Evolutionary conservation across 2,329 filamentous ascomycete species (phyloP).

Genomic region (Plectosphaerella cucumerina): DNA sequence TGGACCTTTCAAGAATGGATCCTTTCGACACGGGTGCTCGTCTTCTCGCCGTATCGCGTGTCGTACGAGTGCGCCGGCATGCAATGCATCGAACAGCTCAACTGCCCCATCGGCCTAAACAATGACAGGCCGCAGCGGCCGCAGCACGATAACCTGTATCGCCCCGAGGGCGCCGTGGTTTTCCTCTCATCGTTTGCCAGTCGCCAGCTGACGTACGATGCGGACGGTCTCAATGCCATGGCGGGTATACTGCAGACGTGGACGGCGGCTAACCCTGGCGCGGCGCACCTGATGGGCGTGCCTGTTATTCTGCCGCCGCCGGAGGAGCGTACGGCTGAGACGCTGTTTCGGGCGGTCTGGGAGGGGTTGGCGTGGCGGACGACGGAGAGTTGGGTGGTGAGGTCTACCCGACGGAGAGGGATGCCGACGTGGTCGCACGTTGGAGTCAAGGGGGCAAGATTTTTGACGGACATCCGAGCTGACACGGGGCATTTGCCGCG

Average conservation of each 20-base stretch:
- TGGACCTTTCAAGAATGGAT: conserved; percentile 37
- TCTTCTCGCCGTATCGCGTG: conserved; percentile 34
- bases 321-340: not conserved
- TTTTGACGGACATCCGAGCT: not conserved
- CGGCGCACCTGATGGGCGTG: not conserved
- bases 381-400: not conserved
- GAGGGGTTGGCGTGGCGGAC: not conserved
- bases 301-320: not conserved
- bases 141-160: not conserved
- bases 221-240: not conserved
- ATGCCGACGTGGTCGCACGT: not conserved
- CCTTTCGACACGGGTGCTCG: conserved; percentile 28
- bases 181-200: not conserved
- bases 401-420: not conserved
- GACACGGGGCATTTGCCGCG: not conserved
- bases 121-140: not conserved
- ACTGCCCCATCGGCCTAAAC: not conserved
- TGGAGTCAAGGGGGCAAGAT: not conserved
- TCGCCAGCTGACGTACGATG: not conserved
- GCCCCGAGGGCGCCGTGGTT: not conserved
- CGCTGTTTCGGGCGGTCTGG: not conserved
- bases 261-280: not conserved
- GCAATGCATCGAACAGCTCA: conserved; percentile 26
- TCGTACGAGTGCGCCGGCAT: conserved; percentile 35
- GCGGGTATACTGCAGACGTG: not conserved